Evolutionary conservation across 2,329 filamentous ascomycete genomes (phyloP).

Genomic region (Alternaria triticina): DNA sequence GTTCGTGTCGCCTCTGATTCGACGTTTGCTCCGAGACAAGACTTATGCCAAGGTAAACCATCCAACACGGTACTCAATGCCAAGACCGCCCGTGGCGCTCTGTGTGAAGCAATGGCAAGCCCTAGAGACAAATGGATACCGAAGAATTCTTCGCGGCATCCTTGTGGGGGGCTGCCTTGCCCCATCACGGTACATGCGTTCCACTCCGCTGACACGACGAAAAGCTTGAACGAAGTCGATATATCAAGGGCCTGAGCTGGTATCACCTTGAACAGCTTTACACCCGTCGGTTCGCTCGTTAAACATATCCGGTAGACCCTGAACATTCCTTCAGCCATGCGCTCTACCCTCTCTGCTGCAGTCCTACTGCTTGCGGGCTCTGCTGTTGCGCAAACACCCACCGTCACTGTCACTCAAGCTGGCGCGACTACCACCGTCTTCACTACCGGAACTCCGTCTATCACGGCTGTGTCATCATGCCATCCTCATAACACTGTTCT

Average conservation of each 20-base stretch:
- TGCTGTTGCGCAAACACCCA: conserved; percentile 24
- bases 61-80: conserved; percentile 42
- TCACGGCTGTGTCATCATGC: conserved; percentile 60
- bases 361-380: conserved; percentile 14
- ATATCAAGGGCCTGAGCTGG: conserved; percentile 27
- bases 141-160: conserved; percentile 21
- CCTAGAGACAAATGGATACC: neutral
- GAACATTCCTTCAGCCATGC: conserved; percentile 21
- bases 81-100: conserved; percentile 19
- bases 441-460: conserved; percentile 21
- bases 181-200: conserved; percentile 23
- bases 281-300: neutral
- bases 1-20: conserved; percentile 10
- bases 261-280: neutral
- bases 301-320: neutral
- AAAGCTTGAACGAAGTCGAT: conserved; percentile 8
- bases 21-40: conserved; percentile 15
- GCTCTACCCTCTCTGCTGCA: neutral
- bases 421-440: neutral
- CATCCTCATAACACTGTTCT: conserved; percentile 56
- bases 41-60: conserved; percentile 19
- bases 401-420: conserved; percentile 9
- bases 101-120: neutral
- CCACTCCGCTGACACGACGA: conserved; percentile 7
- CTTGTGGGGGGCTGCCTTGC: conserved; percentile 4